Conservation (phyloP, 1,139 yeast genomes). For the Sugiyamaella xylanicola region DNA sequence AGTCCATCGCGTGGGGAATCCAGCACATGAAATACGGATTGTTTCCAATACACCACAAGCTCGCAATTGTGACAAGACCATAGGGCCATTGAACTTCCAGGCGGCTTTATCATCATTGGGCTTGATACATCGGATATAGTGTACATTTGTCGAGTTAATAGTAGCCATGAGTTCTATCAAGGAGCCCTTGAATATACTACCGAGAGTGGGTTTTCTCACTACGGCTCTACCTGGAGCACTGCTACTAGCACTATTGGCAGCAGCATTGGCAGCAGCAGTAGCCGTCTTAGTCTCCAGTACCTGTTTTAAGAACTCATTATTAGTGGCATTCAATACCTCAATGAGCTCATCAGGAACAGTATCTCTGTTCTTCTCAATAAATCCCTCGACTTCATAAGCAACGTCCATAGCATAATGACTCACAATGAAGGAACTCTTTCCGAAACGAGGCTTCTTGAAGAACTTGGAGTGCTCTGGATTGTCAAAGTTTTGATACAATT, state of each 20-base stretch:
- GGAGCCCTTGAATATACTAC: slow-evolving; percentile 90
- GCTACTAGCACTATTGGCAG: slow-evolving; percentile 45
- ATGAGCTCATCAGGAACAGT: slow-evolving; percentile 95
- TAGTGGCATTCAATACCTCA: slow-evolving; percentile 73
- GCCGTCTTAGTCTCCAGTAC: slow-evolving; percentile 64
- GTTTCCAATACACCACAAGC: slow-evolving; percentile 99
- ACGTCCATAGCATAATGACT: slow-evolving; percentile 96
- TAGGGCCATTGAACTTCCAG: slow-evolving; percentile 93
- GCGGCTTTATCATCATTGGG: slow-evolving; percentile 94
- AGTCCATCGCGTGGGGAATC: slow-evolving; percentile 96
- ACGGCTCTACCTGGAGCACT: slow-evolving; percentile 43
- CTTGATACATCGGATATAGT: slow-evolving; percentile 95
- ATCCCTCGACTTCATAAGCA: slow-evolving; percentile 88
- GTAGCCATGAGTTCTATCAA: slow-evolving; percentile 91
- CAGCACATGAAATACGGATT: slow-evolving; percentile 94
- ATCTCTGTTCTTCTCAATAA: slow-evolving; percentile 95
- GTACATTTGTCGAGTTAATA: slow-evolving; percentile 91
- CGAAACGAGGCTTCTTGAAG: slow-evolving; percentile 93
- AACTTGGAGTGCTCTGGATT: slow-evolving; percentile 76
- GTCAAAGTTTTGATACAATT: slow-evolving; percentile 82
- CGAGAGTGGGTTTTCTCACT: slow-evolving; percentile 86
- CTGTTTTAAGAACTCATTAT: slow-evolving; percentile 63
- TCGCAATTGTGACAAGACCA: slow-evolving; percentile 93
- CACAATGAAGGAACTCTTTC: slow-evolving; percentile 86
- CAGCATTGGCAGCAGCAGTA: slow-evolving; percentile 56